phyloP scores from a whole-genome alignment of 163 green algal species.

The Chlamydomonas reinhardtii region DNA sequence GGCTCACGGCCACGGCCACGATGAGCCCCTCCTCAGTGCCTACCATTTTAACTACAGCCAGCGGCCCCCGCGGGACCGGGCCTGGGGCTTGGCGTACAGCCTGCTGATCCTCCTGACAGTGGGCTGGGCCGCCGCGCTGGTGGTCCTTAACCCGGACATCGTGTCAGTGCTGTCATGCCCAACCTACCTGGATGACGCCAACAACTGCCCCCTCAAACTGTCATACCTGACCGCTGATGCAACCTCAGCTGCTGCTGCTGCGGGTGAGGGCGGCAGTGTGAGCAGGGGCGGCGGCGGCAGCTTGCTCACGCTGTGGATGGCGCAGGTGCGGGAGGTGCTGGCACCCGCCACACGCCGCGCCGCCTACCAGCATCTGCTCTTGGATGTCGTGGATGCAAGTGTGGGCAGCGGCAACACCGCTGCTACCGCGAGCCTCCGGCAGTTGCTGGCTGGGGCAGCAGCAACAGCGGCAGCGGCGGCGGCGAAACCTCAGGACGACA shows the following conservation, averaged over 20 bases:
- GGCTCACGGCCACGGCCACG: neutral
- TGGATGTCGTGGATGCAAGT: neutral
- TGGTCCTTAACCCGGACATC: conserved; percentile 14
- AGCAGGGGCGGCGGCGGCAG: no score
- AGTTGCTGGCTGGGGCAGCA: neutral
- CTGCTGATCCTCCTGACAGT: conserved; percentile 18
- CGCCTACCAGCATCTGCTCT: neutral
- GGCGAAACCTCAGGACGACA: no score
- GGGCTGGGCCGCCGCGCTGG: neutral
- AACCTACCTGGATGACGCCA: conserved; percentile 23
- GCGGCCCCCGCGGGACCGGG: conserved; percentile 15
- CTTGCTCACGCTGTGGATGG: neutral
- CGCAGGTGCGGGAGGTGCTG: neutral
- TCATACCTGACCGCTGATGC: neutral
- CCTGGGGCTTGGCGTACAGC: conserved; percentile 24
- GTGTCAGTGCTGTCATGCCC: neutral
- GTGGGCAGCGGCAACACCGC: no score
- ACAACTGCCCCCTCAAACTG: conserved; percentile 4
- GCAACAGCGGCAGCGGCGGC: no score
- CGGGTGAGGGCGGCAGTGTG: no score
- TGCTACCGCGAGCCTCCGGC: neutral
- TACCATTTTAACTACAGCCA: conserved; percentile 41
- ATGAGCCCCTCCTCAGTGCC: conserved; percentile 14
- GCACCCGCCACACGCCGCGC: neutral
- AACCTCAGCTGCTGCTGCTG: no score